Base-by-base conservation (phyloP, 1,139 yeast species). In the Magnusiomyces ingens region DNA sequence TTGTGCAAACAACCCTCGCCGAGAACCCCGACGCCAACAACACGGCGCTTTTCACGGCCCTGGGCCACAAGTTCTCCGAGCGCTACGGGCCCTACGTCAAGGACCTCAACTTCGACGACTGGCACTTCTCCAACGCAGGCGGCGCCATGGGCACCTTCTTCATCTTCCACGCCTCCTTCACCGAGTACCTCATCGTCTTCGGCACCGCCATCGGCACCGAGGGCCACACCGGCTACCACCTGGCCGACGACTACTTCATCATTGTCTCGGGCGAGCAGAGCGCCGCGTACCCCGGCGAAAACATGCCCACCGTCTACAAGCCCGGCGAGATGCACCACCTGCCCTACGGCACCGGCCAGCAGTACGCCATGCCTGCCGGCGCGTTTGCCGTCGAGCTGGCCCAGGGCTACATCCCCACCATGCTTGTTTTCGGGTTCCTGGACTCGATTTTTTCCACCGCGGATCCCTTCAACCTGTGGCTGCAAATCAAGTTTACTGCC, bases 131-230 rank as follows among this genome's bases (percentile, higher is more conserved):
- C 78, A 90, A 89, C 65, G 99, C 99, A 8, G 99, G 99, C 54
- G 96, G 96, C 61, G 98, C 99, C 54, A 93, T 93, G 99, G 99
- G 99, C 29, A 82, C 90, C 55, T 91, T 93, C 98, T 79, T 88
- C 63, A 88, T 94, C 58, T 75, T 93, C 61, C 99, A 94, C 69
- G 97, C 98, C 13, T 91, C 98, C n/a, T 76, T 94, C 64, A 76
- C 94, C 8, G 99, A 93, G 71, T 94, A 93, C 68, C 74, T 93
- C 69, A 91, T 91, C 64, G 77, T 89, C 67, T 89, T 90, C 61
- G 96, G 97, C 54, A 77, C 93, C 44, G 85, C 95, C 17, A 78
- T 85, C 12, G 98, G 98, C 43, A 90, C 96, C 13, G 97, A 89
- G 69, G 99, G 99, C 52, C 99, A 93, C 71, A 77, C 90, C 10